Conservation (phyloP, 768 basidiomycete genomes). For the Agrocybe pediades region DNA sequence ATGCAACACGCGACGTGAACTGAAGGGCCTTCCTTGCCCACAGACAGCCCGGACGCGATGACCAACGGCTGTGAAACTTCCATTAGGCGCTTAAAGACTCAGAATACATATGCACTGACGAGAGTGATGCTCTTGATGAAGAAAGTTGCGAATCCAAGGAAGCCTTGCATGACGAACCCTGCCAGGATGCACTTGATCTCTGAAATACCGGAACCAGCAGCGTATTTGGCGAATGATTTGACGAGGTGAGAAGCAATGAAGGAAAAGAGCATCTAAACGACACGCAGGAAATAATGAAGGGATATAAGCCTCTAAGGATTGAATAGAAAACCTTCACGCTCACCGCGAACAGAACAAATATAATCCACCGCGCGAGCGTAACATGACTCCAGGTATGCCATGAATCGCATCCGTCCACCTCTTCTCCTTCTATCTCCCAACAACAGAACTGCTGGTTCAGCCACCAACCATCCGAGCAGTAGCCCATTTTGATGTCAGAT, state of each 20-base stretch:
- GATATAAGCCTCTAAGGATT: not conserved
- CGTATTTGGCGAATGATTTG: constrained; percentile 85
- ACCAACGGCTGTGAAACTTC: constrained; percentile 73
- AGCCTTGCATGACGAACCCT: constrained; percentile 97
- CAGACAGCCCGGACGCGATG: constrained; percentile 94
- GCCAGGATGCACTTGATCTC: constrained; percentile 98
- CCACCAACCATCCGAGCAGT: constrained; percentile 98
- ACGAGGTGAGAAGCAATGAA: constrained; percentile 91
- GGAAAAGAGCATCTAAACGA: constrained; percentile 69
- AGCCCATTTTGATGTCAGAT: constrained; percentile 96
- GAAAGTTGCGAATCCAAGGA: constrained; percentile 86
- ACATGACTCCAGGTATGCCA: constrained; percentile 91
- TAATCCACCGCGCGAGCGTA: constrained; percentile 71
- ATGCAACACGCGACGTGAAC: constrained; percentile 97
- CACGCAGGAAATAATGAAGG: not conserved
- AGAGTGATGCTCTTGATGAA: constrained; percentile 93
- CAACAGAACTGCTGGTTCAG: constrained; percentile 97
- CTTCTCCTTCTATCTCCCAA: constrained; percentile 89
- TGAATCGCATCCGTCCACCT: constrained; percentile 80
- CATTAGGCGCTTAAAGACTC: not conserved
- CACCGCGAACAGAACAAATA: constrained; percentile 91
- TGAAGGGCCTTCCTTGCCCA: constrained; percentile 98
- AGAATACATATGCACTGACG: constrained; percentile 47
- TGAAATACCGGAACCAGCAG: constrained; percentile 97
- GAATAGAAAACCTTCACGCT: constrained; percentile 29